Conservation (phyloP, 148 eudicot species). For the Camellia lanceoleosa region DNA sequence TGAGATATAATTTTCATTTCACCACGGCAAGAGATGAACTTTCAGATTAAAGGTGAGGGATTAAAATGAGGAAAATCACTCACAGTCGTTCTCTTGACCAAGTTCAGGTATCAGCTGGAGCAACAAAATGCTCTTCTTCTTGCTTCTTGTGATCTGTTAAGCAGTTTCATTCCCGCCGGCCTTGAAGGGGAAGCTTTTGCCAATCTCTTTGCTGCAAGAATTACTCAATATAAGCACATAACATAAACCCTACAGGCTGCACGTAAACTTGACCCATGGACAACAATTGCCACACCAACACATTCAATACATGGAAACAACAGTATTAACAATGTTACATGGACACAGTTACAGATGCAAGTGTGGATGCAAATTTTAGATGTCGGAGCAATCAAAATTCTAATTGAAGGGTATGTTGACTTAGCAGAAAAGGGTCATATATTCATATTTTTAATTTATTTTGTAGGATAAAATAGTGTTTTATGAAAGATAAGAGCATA, state of each 20-base stretch:
- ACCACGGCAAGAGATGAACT: no score
- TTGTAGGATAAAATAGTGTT: no score
- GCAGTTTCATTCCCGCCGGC: slow-evolving; percentile 51
- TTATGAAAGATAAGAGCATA: no score
- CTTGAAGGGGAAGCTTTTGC: slow-evolving; percentile 40
- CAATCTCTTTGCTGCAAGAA: slow-evolving; percentile 47
- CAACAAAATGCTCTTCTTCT: slow-evolving; percentile 41
- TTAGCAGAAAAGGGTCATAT: no score
- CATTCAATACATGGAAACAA: background rate
- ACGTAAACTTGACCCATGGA: background rate
- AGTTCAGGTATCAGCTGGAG: slow-evolving; percentile 30
- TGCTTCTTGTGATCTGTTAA: slow-evolving; percentile 30
- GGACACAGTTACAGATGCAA: no score
- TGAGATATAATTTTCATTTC: no score
- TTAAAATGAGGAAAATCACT: background rate
- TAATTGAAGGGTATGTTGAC: no score
- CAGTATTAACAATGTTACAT: no score
- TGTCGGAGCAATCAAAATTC: no score
- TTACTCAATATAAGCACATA: background rate
- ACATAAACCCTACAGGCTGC: no score
- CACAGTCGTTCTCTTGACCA: background rate
- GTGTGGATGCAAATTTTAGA: no score
- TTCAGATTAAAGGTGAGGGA: background rate
- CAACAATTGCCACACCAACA: background rate
- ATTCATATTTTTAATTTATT: no score